Base-by-base conservation (phyloP, 495 filamentous ascomycete genomes). In the Penicillium lagena region DNA sequence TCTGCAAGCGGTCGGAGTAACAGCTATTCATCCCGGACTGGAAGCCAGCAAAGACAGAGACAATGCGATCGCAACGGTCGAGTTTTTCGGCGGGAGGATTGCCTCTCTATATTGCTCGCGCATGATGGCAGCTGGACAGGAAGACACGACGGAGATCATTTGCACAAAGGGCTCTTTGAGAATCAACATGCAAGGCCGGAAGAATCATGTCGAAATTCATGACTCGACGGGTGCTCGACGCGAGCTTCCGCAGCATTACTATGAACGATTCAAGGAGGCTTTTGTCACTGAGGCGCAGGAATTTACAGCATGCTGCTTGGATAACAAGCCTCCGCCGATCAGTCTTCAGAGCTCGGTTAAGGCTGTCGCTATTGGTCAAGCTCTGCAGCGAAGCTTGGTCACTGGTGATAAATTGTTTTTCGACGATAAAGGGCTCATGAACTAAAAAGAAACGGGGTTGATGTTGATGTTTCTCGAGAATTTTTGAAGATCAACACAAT, bases 61-160 rank as follows among this genome's bases (percentile, higher is more conserved):
- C 51, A 83, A 83, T 46, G 79, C 75, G 0, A 71, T 82, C 4
- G 79, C 77, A 2, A 60, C 81, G 14, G 73, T 82, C 8, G 80
- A 83, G 60, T 83, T 82, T 59, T 71, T 67, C 45, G 71, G 68
- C 41, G 79, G 77, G 7, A 67, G 69, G 56, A 72, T 83, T 35
- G 80, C 79, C 7, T 81, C 82, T 51, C 75, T 78, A 40, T 82
- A 78, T 52, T 65, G 60, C 29, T 70, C 62, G 12, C 65, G 80
- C 7, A 82, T 79, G 77, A 82, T 82, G 75, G 69, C 75, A 0
- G 67, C 72, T 1, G 80, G 80, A 0, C 79, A 82, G 60, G 71
- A 81, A 45, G 80, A 83, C 52, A 74, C 68, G 37, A 80, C 79
- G 0, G 80, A 83, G 57, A 71, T 83, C 36, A 77, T 83, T 43